Percentiles rank a stretch among this genome's conserved stretches.
Evolutionary conservation across 2,329 filamentous ascomycete species (phyloP).

Genomic region (Calonectria henricotiae): DNA sequence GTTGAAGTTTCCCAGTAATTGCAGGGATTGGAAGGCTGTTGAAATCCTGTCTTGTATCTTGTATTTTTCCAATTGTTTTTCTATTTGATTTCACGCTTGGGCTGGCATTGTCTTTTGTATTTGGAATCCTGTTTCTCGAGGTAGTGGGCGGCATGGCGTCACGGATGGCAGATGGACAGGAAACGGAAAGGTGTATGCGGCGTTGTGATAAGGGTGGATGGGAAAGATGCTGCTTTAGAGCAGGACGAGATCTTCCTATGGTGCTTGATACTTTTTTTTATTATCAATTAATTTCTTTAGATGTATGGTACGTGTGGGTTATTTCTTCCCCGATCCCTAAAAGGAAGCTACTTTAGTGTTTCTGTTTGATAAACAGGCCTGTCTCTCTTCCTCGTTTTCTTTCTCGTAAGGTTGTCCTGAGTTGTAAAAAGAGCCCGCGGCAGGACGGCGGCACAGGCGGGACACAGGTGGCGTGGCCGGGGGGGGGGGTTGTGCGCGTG

Average conservation of each 20-base stretch:
- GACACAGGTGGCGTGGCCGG: slow-evolving; percentile 5
- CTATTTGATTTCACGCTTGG: slow-evolving; percentile 16
- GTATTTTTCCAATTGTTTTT: slow-evolving; percentile 4
- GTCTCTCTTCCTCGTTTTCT: not conserved
- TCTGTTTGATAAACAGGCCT: not conserved
- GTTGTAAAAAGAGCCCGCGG: not conserved
- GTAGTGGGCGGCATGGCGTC: slow-evolving; percentile 48
- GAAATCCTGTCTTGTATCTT: slow-evolving; percentile 11
- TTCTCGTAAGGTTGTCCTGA: not conserved
- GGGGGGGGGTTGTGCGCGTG: slow-evolving; percentile 3
- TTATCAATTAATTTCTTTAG: slow-evolving; percentile 3
- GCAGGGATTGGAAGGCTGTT: slow-evolving; percentile 21
- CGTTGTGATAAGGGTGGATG: slow-evolving; percentile 28
- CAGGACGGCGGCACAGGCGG: not conserved
- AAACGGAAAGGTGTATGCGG: slow-evolving; percentile 45
- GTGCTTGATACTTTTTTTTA: slow-evolving; percentile 14
- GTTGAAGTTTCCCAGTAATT: slow-evolving; percentile 5
- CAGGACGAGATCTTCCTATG: not conserved
- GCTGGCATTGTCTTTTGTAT: slow-evolving; percentile 33
- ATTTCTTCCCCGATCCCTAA: slow-evolving; percentile 1
- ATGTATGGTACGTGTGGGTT: not conserved
- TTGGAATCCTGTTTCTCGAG: slow-evolving; percentile 26
- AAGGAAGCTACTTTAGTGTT: not conserved
- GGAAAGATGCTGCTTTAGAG: slow-evolving; percentile 11
- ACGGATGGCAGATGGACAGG: slow-evolving; percentile 36